These are phyloP conservation scores for Erythrobasidium hasegawianum DNA, from an alignment of 1,284 basidiomycete species.

Conservation along the genomic window DNA sequence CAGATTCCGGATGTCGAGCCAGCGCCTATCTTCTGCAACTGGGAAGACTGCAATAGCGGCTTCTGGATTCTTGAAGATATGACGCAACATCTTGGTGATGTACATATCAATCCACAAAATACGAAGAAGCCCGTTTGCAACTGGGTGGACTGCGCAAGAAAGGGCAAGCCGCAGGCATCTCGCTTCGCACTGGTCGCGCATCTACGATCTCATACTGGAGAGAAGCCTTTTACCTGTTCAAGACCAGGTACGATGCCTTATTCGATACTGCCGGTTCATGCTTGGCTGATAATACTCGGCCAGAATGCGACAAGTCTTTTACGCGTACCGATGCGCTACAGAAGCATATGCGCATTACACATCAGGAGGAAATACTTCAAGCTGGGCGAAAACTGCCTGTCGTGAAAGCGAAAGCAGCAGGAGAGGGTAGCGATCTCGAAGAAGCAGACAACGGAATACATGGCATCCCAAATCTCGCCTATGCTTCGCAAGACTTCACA, in stretches of 20 bases:
- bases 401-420: conserved; percentile 20
- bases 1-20: conserved; percentile 21
- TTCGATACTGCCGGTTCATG: too few relatives aligned
- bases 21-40: conserved; percentile 33
- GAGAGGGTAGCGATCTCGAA: conserved; percentile 14
- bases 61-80: conserved; percentile 36
- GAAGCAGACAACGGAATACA: neutral
- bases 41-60: conserved; percentile 23
- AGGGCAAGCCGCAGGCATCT: conserved; percentile 75
- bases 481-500: conserved; percentile 29
- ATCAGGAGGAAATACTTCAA: conserved; percentile 53
- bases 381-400: conserved; percentile 15
- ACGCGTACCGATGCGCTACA: conserved; percentile 85
- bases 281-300: too few relatives aligned
- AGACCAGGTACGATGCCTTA: conserved; percentile 61
- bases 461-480: conserved; percentile 17
- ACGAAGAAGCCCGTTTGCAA: conserved; percentile 57
- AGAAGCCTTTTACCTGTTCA: conserved; percentile 83
- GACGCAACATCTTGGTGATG: conserved; percentile 26
- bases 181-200: conserved; percentile 83
- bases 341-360: conserved; percentile 84
- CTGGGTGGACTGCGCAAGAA: conserved; percentile 73
- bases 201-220: conserved; percentile 82
- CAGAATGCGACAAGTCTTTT: conserved; percentile 89
- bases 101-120: conserved; percentile 12